Conservation (phyloP, 768 basidiomycete genomes). For the Tephrocybe sp. region DNA sequence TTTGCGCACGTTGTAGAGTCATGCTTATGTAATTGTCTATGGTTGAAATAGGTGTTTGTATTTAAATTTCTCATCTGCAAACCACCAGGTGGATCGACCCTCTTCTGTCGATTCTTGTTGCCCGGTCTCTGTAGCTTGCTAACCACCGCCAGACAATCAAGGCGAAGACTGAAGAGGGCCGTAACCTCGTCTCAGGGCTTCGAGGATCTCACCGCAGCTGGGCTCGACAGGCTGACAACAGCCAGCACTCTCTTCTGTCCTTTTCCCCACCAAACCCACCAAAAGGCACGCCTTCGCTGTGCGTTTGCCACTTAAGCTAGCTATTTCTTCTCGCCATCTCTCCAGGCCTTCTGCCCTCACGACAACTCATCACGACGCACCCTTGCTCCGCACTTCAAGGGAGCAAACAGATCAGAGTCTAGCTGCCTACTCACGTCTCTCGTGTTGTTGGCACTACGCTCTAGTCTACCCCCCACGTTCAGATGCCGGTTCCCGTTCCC, state of each 20-base stretch:
- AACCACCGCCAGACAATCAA: conserved; percentile 32
- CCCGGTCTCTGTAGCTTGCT: conserved; percentile 36
- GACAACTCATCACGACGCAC: conserved; percentile 66
- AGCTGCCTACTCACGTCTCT: conserved; percentile 36
- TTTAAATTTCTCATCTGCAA: conserved; percentile 24
- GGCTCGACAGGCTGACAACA: conserved; percentile 27
- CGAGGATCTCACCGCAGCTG: conserved; percentile 27
- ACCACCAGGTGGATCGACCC: conserved; percentile 49
- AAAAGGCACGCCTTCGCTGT: conserved; percentile 95
- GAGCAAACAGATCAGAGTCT: conserved; percentile 45
- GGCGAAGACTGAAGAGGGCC: conserved; percentile 45
- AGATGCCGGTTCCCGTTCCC: conserved; percentile 89
- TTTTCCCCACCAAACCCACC: conserved; percentile 28
- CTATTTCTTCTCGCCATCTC: conserved; percentile 24
- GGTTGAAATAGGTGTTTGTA: conserved; percentile 19
- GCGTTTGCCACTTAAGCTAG: conserved; percentile 64
- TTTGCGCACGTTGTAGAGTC: too few relatives aligned
- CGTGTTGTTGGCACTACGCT: conserved; percentile 45
- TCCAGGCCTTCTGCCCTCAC: conserved; percentile 45
- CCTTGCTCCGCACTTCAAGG: conserved; percentile 34
- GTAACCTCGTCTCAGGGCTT: conserved; percentile 22
- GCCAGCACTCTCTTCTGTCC: conserved; percentile 31
- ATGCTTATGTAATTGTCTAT: conserved; percentile 14
- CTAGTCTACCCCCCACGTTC: conserved; percentile 42
- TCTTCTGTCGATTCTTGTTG: conserved; percentile 47